Evolutionary conservation across 805 yeast genomes (phyloP), one percentile per base, ranked within the genome.

Genomic region (Candida stauntonica): DNA sequence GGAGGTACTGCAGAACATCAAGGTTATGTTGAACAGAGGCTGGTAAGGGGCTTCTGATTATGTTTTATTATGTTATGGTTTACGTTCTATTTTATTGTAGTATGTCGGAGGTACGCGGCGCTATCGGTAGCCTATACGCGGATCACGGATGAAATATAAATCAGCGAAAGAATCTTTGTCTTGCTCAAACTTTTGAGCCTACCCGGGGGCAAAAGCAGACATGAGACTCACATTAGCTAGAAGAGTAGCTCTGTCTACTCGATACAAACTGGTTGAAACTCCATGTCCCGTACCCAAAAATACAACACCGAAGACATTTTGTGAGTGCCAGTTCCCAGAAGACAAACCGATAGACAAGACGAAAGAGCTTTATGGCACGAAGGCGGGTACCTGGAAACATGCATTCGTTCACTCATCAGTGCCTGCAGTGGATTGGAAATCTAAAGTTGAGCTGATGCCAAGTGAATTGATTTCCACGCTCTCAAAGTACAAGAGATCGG

Each of bases 381-480:
- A 68, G 21, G 72, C 75, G 0, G 47, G 58, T 4, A 70, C 73
- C 5, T 72, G 75, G 71, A 77, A 76, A 42, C 85, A 81, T 50
- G 62, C 75, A 7, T 51, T 82, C 14, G 64, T 78, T 12, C 58
- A 75, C 19, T 71, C 77, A 23, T 75, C 74, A 15, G 66, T 67
- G 3, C 45, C 55, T 0, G 61, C 55, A 3, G 11, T 26, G 23
- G 54, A 56, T 3, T 66, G 71, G 71, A 58, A 58, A 6, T 60
- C 63, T 11, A 68, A 70, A 44, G 67, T 80, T 28, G 84, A 80
- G 40, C 41, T 66, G 31, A 52, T 60, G 18, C 74, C 76, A 0
- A 67, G 60, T 1, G 63, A 74, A 1, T 51, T 77, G 26, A 64
- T 72, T 1, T 52, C 64, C 3, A 66, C 64, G 16, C 59, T 77